These are phyloP conservation scores for Geranium brycei DNA, from an alignment of 345 rosid species.

Conservation along the genomic window DNA sequence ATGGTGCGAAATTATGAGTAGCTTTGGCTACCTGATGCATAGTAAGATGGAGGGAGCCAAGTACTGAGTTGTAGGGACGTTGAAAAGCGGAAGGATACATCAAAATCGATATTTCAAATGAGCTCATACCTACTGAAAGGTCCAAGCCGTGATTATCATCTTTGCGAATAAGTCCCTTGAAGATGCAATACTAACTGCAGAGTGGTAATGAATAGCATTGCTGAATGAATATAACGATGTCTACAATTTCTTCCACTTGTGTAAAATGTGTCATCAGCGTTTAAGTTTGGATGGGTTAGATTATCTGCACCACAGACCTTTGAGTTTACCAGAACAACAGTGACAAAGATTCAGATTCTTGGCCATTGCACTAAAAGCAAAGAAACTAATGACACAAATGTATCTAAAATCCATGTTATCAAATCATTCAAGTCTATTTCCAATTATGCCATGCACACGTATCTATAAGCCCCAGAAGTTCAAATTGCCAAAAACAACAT, in stretches of 20 bases:
- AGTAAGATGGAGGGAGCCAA: slow-evolving; percentile 55
- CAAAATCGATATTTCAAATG: not conserved
- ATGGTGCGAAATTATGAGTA: slow-evolving; percentile 52
- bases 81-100: slow-evolving; percentile 24
- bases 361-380: slow-evolving; percentile 28
- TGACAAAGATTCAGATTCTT: slow-evolving; percentile 24
- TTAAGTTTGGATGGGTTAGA: slow-evolving; percentile 22
- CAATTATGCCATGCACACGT: too few relatives aligned
- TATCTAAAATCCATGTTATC: not conserved
- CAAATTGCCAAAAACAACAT: not conserved
- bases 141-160: slow-evolving; percentile 26
- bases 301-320: slow-evolving; percentile 42
- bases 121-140: slow-evolving; percentile 29
- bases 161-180: slow-evolving; percentile 19
- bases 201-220: slow-evolving; percentile 32
- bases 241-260: slow-evolving; percentile 45
- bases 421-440: not conserved
- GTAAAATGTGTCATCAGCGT: slow-evolving; percentile 30
- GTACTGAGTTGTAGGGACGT: slow-evolving; percentile 55
- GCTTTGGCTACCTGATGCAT: slow-evolving; percentile 48
- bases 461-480: too few relatives aligned
- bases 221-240: slow-evolving; percentile 33
- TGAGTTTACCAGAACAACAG: slow-evolving; percentile 28
- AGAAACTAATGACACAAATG: slow-evolving; percentile 12
- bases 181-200: slow-evolving; percentile 32